Percentiles rank a stretch among this genome's conserved stretches.
These are phyloP conservation scores for Eucalyptus microcorys DNA, from an alignment of 345 rosid species.

Conservation along the genomic window DNA sequence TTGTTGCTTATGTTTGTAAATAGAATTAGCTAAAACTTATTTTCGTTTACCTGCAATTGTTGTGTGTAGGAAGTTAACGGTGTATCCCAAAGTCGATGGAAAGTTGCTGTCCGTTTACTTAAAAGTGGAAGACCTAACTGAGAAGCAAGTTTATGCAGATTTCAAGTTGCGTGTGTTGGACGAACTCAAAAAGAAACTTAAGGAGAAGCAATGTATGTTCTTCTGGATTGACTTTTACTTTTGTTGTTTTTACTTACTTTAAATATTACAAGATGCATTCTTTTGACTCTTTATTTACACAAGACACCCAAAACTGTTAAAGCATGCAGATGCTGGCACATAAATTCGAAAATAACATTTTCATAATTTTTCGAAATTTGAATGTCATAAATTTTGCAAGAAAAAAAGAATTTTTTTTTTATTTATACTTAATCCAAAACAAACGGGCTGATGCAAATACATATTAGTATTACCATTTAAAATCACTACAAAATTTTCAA, in stretches of 20 bases:
- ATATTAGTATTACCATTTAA: not conserved
- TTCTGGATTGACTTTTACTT: not conserved
- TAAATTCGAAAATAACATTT: not conserved
- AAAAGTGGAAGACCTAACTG: rapidly evolving
- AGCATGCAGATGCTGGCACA: not conserved
- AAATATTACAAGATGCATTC: not conserved
- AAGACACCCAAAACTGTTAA: not conserved
- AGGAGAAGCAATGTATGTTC: not conserved
- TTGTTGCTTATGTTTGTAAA: too few species aligned
- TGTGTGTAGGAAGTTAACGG: not conserved
- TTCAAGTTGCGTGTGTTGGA: not conserved
- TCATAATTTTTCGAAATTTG: not conserved
- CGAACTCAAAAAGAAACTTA: rapidly evolving
- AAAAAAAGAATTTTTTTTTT: not conserved
- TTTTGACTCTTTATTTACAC: not conserved
- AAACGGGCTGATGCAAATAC: not conserved
- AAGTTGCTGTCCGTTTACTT: not conserved
- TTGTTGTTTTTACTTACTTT: not conserved
- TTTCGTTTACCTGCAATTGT: not conserved
- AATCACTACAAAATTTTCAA: not conserved
- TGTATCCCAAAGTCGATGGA: not conserved
- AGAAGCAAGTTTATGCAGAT: not conserved
- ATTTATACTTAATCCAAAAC: not conserved
- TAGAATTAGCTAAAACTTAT: not conserved
- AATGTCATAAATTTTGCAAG: not conserved